These are phyloP conservation scores for Fennellomyces sp. DNA, from an alignment of 371 early-diverging fungal species.

Conservation along the genomic window DNA sequence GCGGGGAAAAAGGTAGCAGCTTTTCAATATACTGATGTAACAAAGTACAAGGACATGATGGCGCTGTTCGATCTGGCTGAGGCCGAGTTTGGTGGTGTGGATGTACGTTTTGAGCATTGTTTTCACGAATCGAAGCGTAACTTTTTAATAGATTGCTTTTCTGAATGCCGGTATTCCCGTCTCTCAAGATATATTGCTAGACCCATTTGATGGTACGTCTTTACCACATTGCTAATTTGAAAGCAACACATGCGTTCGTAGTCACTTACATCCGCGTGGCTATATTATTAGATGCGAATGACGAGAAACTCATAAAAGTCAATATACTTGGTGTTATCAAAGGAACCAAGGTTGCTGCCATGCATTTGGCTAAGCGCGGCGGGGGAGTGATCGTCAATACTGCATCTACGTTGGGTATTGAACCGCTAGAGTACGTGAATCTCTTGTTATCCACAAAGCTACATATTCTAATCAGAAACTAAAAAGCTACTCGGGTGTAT, in stretches of 20 bases:
- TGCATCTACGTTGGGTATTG: slow-evolving; percentile 24
- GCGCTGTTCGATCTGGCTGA: slow-evolving; percentile 51
- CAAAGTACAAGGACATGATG: slow-evolving; percentile 47
- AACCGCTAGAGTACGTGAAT: neutral
- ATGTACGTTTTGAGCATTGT: slow-evolving; percentile 1
- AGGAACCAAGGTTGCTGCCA: slow-evolving; percentile 38
- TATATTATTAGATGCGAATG: slow-evolving; percentile 5
- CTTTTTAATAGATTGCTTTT: slow-evolving; percentile 8
- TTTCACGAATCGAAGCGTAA: neutral
- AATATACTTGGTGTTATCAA: slow-evolving; percentile 8
- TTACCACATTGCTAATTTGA: neutral
- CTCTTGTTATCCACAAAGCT: neutral
- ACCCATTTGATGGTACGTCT: slow-evolving; percentile 15
- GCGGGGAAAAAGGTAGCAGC: slow-evolving; percentile 34
- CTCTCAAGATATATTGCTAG: neutral
- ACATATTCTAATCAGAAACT: neutral
- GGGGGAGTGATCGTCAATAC: slow-evolving; percentile 52
- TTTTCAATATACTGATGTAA: slow-evolving; percentile 64
- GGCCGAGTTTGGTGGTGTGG: slow-evolving; percentile 48
- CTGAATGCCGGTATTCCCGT: slow-evolving; percentile 8
- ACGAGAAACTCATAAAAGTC: neutral
- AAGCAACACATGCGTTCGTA: neutral
- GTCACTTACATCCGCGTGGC: neutral
- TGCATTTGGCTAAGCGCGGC: slow-evolving; percentile 41
- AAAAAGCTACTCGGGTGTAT: neutral